Conservation (phyloP, 352 stramenopile species). For the Phytophthora pini region DNA sequence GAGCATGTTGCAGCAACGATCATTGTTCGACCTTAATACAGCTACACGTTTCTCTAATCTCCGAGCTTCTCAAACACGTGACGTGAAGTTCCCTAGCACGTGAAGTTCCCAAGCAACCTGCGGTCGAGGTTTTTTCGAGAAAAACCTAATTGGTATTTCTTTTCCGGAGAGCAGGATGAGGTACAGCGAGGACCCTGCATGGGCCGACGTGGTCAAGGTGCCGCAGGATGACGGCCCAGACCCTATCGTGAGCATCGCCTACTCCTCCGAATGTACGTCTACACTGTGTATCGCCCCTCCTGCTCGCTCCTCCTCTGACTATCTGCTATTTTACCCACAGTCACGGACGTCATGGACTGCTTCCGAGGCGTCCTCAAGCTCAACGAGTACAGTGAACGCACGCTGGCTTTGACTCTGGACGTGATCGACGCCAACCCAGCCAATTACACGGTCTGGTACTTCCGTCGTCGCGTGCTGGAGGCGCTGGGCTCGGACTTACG, state of each 20-base stretch:
- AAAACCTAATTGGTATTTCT: too few relatives aligned
- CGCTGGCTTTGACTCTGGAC: conserved; percentile 91
- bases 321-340: conserved; percentile 36
- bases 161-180: conserved; percentile 28
- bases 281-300: not conserved
- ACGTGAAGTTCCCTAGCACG: too few relatives aligned
- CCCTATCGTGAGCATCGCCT: conserved; percentile 82
- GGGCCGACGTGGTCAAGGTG: conserved; percentile 86
- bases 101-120: too few relatives aligned
- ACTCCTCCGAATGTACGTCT: conserved; percentile 72
- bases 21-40: too few relatives aligned
- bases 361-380: conserved; percentile 93
- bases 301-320: not conserved
- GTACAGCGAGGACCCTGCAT: conserved; percentile 72
- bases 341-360: conserved; percentile 93
- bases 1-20: too few relatives aligned
- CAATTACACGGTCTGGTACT: conserved; percentile 99
- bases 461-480: conserved; percentile 92
- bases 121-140: too few relatives aligned
- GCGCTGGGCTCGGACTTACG: conserved; percentile 73
- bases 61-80: too few relatives aligned
- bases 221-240: conserved; percentile 84
- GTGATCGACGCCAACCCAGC: conserved; percentile 96
- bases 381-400: conserved; percentile 92
- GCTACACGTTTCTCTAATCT: too few relatives aligned